Percentiles rank a stretch among this genome's conserved stretches.
Conservation (phyloP, 106 monocot genomes). For the Dioscorea zingiberensis region DNA sequence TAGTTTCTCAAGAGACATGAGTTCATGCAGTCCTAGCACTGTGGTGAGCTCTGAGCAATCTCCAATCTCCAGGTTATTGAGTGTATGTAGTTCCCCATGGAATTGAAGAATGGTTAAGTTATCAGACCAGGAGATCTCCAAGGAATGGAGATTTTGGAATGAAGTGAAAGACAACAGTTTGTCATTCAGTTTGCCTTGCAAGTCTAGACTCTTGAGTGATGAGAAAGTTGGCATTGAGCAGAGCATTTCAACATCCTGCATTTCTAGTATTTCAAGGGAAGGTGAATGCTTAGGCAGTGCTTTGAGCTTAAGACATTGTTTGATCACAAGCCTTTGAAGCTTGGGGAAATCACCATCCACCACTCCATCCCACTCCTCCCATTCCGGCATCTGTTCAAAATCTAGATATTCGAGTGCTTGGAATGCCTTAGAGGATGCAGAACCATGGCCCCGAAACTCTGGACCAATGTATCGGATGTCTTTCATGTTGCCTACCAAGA, state of each 20-base stretch:
- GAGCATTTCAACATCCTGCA: not conserved
- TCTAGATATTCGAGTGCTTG: slow-evolving; percentile 11
- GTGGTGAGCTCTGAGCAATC: not conserved
- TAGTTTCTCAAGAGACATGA: not conserved
- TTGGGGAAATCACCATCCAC: not conserved
- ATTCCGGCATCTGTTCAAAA: slow-evolving; percentile 1
- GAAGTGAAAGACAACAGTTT: not conserved
- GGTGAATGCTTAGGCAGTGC: too few relatives aligned
- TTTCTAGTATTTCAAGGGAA: not conserved
- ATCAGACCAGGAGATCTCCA: not conserved
- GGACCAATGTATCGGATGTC: not conserved
- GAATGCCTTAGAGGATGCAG: not conserved
- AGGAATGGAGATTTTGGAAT: not conserved
- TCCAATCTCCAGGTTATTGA: not conserved
- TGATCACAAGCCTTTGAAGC: not conserved
- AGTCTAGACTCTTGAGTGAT: not conserved
- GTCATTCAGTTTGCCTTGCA: not conserved
- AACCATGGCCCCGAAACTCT: not conserved
- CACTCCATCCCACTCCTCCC: slow-evolving; percentile 4
- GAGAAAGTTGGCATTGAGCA: not conserved
- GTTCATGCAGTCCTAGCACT: not conserved
- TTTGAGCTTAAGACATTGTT: too few relatives aligned
- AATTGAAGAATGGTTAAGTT: not conserved
- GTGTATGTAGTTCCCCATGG: not conserved
- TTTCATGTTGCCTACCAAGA: not conserved